phyloP scores from a whole-genome alignment of 805 yeast genomes.

The Barnettozyma sucrosica region DNA sequence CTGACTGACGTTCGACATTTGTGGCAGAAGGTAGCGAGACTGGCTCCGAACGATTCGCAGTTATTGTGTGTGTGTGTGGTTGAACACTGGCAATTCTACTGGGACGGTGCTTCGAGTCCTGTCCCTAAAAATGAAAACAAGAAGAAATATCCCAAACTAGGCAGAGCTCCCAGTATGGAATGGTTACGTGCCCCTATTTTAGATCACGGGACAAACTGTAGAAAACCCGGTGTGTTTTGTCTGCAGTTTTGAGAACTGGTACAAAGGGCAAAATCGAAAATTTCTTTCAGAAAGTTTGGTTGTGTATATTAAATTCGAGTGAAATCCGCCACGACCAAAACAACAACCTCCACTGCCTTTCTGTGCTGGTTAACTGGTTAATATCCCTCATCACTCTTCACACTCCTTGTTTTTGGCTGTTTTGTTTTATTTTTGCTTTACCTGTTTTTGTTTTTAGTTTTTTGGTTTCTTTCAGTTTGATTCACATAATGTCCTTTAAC shows the following conservation, averaged over 20 bases:
- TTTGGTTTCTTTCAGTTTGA: not conserved
- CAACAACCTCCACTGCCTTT: not conserved
- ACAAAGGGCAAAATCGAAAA: not conserved
- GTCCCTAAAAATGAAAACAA: not conserved
- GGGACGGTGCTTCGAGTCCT: not conserved
- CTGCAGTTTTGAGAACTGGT: not conserved
- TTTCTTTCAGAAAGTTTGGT: not conserved
- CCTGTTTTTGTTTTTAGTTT: not conserved
- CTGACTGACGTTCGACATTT: constrained; percentile 26
- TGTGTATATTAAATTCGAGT: not conserved
- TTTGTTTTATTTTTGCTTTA: not conserved
- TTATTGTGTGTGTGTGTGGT: not conserved
- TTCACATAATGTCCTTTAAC: constrained; percentile 6
- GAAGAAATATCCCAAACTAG: not conserved
- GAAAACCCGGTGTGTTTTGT: not conserved
- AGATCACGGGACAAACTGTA: not conserved
- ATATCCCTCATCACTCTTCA: not conserved
- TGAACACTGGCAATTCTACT: not conserved
- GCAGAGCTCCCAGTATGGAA: not conserved
- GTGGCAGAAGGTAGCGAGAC: not conserved
- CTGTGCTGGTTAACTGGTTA: not conserved
- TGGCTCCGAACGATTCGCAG: not conserved
- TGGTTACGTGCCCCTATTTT: not conserved
- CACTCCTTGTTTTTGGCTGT: not conserved
- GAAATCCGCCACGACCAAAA: not conserved